Conservation (phyloP, 768 basidiomycete species). For the Exidia glandulosa region DNA sequence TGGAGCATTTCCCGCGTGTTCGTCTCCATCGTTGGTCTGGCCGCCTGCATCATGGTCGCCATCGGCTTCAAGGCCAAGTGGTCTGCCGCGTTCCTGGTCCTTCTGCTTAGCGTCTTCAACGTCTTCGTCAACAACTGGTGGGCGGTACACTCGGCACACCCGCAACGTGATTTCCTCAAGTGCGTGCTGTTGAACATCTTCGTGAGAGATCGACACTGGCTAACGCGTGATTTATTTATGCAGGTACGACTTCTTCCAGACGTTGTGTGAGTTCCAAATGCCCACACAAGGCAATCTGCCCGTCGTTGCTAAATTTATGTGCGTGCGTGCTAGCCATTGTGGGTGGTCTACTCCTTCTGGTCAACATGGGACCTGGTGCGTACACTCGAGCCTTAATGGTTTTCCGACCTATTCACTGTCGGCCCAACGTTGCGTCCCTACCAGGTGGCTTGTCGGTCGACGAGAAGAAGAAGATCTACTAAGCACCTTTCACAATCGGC, state of each 20-base stretch:
- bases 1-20: conserved; percentile 83
- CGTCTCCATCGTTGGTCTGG: conserved; percentile 82
- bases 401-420: conserved; percentile 4
- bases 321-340: conserved; percentile 59
- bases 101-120: conserved; percentile 89
- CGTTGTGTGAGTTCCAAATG: conserved; percentile 51
- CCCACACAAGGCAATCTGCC: background rate
- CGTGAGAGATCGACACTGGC: background rate
- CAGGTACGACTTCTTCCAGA: conserved; percentile 99
- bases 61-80: conserved; percentile 99
- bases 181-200: conserved; percentile 28
- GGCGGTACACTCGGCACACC: conserved; percentile 84
- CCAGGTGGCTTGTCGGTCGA: conserved; percentile 90
- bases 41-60: conserved; percentile 91
- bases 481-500: conserved; percentile 1
- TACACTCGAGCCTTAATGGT: background rate
- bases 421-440: conserved; percentile 3
- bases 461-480: conserved; percentile 98
- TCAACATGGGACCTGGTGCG: conserved; percentile 94
- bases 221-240: background rate
- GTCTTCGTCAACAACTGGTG: conserved; percentile 99
- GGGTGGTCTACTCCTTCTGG: conserved; percentile 90
- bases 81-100: conserved; percentile 91
- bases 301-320: conserved; percentile 2
- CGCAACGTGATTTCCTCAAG: conserved; percentile 97